Evolutionary conservation across 345 rosid species (phyloP).

Genomic region (Pelargonium nanum): DNA sequence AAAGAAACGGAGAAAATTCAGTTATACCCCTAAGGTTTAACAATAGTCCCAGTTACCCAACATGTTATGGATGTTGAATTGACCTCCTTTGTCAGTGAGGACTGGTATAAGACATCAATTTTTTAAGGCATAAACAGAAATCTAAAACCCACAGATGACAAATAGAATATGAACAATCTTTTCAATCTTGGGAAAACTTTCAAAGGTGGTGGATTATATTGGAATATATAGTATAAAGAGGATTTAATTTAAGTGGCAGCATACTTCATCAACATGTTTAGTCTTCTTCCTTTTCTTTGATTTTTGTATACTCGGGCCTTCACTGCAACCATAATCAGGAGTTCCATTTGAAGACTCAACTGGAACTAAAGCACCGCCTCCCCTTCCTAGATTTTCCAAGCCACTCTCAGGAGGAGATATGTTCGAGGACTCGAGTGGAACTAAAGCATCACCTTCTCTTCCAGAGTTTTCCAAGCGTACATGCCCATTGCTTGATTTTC

Average conservation of each 20-base stretch:
- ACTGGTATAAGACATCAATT: background rate
- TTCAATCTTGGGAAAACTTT: background rate
- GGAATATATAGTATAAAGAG: background rate
- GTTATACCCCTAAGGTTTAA: background rate
- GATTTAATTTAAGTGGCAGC: background rate
- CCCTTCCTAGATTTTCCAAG: constrained; percentile 8
- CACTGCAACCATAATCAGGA: background rate
- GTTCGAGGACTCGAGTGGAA: constrained; percentile 9
- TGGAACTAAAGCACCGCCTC: constrained; percentile 16
- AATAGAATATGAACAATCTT: background rate
- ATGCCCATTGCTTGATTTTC: constrained; percentile 2
- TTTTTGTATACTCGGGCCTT: constrained; percentile 1
- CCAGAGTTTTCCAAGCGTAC: constrained; percentile 9
- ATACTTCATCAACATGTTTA: constrained; percentile 15
- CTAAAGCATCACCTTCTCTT: constrained; percentile 13
- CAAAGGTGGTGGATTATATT: background rate
- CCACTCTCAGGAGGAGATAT: constrained; percentile 6
- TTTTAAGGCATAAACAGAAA: background rate
- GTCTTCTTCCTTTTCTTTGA: constrained; percentile 15
- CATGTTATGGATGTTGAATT: background rate
- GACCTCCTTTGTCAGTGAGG: background rate
- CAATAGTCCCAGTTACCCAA: background rate
- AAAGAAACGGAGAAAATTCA: background rate
- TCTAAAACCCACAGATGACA: background rate
- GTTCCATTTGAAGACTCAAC: constrained; percentile 7